phyloP scores from a whole-genome alignment of 2,329 filamentous ascomycete species.

The Pestalotiopsis sp. region DNA sequence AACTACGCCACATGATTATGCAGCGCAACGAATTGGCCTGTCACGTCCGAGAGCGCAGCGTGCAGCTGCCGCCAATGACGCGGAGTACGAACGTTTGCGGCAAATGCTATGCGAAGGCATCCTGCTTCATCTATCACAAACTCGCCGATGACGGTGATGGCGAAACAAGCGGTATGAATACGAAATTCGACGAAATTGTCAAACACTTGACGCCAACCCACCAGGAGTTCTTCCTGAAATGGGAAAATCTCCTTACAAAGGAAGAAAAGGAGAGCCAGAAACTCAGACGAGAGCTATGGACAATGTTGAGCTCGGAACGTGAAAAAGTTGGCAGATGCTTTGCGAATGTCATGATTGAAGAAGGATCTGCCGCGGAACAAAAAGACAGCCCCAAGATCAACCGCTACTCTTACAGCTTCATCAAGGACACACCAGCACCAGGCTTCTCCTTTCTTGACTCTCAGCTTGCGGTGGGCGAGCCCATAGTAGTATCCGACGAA shows the following conservation, averaged over 20 bases:
- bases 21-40: constrained; percentile 88
- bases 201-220: constrained; percentile 75
- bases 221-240: constrained; percentile 86
- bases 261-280: constrained; percentile 92
- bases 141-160: constrained; percentile 82
- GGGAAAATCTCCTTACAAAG: constrained; percentile 90
- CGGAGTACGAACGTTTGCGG: constrained; percentile 80
- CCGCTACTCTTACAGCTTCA: constrained; percentile 82
- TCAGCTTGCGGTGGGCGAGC: constrained; percentile 83
- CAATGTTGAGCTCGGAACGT: constrained; percentile 86
- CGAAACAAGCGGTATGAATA: constrained; percentile 78
- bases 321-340: constrained; percentile 91
- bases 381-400: constrained; percentile 81
- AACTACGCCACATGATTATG: constrained; percentile 95
- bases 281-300: constrained; percentile 90
- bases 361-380: constrained; percentile 73
- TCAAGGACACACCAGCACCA: constrained; percentile 65
- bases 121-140: constrained; percentile 94
- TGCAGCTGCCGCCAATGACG: constrained; percentile 83
- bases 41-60: constrained; percentile 78
- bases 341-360: constrained; percentile 80
- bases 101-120: constrained; percentile 85
- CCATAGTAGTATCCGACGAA: constrained; percentile 95
- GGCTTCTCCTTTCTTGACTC: constrained; percentile 89
- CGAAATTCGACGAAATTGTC: constrained; percentile 81